phyloP scores from a whole-genome alignment of 2,329 filamentous ascomycete species.

The Cladophialophora psammophila region DNA sequence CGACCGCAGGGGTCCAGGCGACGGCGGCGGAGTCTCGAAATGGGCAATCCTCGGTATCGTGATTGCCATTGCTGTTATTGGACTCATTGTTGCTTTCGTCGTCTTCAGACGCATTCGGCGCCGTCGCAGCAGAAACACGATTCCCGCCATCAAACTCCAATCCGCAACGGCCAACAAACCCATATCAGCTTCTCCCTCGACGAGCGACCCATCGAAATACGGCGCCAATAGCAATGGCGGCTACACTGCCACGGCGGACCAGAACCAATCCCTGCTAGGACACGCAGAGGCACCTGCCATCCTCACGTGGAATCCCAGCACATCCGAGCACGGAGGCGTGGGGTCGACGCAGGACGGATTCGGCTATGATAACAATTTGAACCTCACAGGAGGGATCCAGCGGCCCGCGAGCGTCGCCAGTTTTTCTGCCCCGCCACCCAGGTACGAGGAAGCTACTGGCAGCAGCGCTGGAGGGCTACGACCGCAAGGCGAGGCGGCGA shows the following conservation, averaged over 20 bases:
- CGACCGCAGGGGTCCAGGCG: constrained; percentile 2
- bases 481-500: constrained; percentile 22
- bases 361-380: constrained; percentile 19
- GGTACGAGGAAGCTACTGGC: constrained; percentile 29
- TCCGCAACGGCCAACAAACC: constrained; percentile 4
- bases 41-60: constrained; percentile 19
- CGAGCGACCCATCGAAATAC: constrained; percentile 9
- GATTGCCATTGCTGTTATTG: constrained; percentile 14
- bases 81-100: constrained; percentile 3
- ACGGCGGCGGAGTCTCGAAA: background rate
- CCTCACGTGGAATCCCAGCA: constrained; percentile 14
- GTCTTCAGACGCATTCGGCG: constrained; percentile 14
- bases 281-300: constrained; percentile 23
- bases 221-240: constrained; percentile 11
- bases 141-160: constrained; percentile 8
- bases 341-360: constrained; percentile 30
- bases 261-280: constrained; percentile 23
- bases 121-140: background rate
- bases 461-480: background rate
- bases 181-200: background rate
- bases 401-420: constrained; percentile 27
- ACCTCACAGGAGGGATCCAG: constrained; percentile 19
- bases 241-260: constrained; percentile 20
- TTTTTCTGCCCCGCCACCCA: constrained; percentile 24
- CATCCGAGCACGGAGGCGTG: constrained; percentile 1